Evolutionary conservation across 164 flowering plant species (phyloP).

Genomic region (Tetracentron sinense): DNA sequence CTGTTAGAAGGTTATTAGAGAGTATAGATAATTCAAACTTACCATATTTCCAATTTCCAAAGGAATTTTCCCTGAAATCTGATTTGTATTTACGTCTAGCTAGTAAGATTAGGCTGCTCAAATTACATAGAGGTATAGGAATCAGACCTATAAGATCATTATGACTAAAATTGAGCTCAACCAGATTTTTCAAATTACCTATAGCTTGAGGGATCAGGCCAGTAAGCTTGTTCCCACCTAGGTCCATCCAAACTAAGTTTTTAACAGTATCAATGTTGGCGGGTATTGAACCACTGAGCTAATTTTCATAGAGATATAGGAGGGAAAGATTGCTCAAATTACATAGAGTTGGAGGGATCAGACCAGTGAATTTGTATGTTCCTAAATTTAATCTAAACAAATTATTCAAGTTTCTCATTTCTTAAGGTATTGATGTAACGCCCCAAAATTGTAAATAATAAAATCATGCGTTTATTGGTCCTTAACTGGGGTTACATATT

Average conservation of each 20-base stretch:
- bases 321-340: neutral
- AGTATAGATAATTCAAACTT: neutral
- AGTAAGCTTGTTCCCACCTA: neutral
- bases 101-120: neutral
- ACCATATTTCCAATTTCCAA: neutral
- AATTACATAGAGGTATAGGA: neutral
- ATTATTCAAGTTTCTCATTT: too few species aligned
- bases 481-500: too few species aligned
- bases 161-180: neutral
- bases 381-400: too few species aligned
- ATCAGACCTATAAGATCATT: neutral
- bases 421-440: too few species aligned
- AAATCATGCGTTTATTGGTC: too few species aligned
- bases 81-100: neutral
- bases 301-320: neutral
- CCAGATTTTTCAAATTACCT: neutral
- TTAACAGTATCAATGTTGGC: neutral
- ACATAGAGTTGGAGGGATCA: neutral
- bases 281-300: neutral
- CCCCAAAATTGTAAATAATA: too few species aligned
- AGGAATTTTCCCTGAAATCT: neutral
- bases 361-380: too few species aligned
- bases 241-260: neutral
- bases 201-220: neutral
- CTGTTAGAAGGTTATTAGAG: neutral